Conservation (phyloP, 352 stramenopile species). For the Phytopythium mirpurense region DNA sequence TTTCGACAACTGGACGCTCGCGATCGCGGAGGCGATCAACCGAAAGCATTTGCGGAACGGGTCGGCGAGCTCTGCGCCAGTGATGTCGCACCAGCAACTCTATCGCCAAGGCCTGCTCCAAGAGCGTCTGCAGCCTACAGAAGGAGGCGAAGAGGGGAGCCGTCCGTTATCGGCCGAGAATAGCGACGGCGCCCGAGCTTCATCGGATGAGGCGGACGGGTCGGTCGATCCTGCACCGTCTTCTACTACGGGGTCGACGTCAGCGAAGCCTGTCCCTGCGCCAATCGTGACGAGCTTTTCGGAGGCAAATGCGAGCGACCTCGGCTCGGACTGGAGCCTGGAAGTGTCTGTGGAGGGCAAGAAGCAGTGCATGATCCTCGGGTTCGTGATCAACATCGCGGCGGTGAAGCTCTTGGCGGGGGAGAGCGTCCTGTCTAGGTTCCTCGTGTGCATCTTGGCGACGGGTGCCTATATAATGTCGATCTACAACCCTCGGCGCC, state of each 20-base stretch:
- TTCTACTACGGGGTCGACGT: not conserved
- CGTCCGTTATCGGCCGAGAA: not conserved
- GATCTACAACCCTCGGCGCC: conserved; percentile 42
- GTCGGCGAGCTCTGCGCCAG: conserved; percentile 15
- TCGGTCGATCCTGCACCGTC: not conserved
- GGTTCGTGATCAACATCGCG: conserved; percentile 76
- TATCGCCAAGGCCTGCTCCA: conserved; percentile 68
- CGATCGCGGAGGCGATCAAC: conserved; percentile 74
- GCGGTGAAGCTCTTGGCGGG: conserved; percentile 54
- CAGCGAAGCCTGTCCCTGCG: conserved; percentile 20
- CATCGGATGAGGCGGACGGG: conserved; percentile 5
- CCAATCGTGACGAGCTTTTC: conserved; percentile 36
- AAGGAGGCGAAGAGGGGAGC: not conserved
- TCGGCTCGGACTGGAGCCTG: conserved; percentile 39
- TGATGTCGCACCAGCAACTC: conserved; percentile 68
- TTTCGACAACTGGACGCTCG: conserved; percentile 75
- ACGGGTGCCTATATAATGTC: conserved; percentile 38
- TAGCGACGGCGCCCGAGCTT: not conserved
- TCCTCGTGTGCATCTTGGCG: conserved; percentile 50
- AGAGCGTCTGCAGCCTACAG: conserved; percentile 32
- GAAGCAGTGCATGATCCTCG: conserved; percentile 70
- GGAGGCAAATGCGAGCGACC: conserved; percentile 13
- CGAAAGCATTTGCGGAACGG: conserved; percentile 45
- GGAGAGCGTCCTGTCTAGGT: conserved; percentile 65
- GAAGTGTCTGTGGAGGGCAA: conserved; percentile 52